A percentile compares a stretch with the other conserved stretches of the same genome.
phyloP scores from a whole-genome alignment of 495 filamentous ascomycete genomes.

The Penicillium cosmopolitanum region DNA sequence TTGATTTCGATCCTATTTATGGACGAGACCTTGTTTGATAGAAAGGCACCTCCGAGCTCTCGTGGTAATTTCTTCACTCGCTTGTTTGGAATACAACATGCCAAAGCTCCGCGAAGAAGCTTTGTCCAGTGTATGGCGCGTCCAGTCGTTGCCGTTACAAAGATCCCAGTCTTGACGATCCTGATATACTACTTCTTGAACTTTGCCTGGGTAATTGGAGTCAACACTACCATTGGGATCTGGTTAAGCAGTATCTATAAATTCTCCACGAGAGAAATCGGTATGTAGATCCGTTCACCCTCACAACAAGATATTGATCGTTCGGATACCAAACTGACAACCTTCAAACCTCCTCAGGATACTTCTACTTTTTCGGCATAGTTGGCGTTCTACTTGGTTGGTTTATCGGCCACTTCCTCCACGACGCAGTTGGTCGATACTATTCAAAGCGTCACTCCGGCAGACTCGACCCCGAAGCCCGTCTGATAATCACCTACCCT shows the following conservation, averaged over 20 bases:
- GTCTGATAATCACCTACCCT: slow-evolving; percentile 14
- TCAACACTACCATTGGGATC: slow-evolving; percentile 17
- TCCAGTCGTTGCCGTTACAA: slow-evolving; percentile 13
- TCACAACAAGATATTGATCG: not conserved
- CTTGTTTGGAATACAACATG: not conserved
- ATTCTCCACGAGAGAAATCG: slow-evolving; percentile 11
- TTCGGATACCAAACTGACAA: not conserved
- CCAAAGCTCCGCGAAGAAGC: slow-evolving; percentile 1
- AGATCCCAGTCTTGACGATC: slow-evolving; percentile 14
- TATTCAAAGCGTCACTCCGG: slow-evolving; percentile 17
- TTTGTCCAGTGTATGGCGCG: slow-evolving; percentile 7
- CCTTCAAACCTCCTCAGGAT: not conserved
- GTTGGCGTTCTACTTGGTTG: slow-evolving; percentile 12
- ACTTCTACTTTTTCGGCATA: slow-evolving; percentile 17
- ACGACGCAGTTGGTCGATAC: slow-evolving; percentile 14
- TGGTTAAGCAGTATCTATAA: slow-evolving; percentile 15
- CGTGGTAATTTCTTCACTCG: slow-evolving; percentile 10
- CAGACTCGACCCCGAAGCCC: slow-evolving; percentile 13
- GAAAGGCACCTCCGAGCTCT: not conserved
- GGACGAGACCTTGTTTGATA: slow-evolving; percentile 15
- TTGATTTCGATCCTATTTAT: slow-evolving; percentile 7
- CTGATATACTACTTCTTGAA: slow-evolving; percentile 16
- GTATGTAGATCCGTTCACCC: not conserved
- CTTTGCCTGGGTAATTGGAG: slow-evolving; percentile 15
- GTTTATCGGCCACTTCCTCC: slow-evolving; percentile 15